phyloP scores from a whole-genome alignment of 2,329 filamentous ascomycete species.

The Apiospora hydei region DNA sequence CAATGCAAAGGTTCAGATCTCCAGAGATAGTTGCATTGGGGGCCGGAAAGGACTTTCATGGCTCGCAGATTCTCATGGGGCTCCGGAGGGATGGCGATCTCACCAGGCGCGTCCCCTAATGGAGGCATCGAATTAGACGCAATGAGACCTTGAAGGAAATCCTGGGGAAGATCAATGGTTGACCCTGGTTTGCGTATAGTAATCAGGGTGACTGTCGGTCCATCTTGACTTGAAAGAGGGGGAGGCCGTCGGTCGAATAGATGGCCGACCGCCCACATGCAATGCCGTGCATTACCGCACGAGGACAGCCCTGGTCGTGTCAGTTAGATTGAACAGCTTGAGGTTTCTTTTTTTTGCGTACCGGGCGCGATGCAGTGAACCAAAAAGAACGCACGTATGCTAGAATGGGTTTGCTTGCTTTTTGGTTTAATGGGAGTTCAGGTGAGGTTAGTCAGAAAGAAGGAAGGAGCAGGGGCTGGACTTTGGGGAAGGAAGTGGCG shows the following conservation, averaged over 20 bases:
- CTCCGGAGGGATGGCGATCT: slow-evolving; percentile 5
- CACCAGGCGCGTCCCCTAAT: neutral
- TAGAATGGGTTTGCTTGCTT: neutral
- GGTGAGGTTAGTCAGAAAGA: neutral
- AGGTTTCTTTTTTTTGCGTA: neutral
- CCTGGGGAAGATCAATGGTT: slow-evolving; percentile 9
- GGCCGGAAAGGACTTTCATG: neutral
- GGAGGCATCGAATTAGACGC: neutral
- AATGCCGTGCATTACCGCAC: slow-evolving; percentile 5
- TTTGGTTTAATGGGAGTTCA: neutral
- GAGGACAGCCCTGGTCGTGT: neutral
- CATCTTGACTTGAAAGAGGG: neutral
- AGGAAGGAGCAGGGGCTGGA: neutral
- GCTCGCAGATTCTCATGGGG: slow-evolving; percentile 2
- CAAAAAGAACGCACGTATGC: neutral
- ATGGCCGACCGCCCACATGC: neutral
- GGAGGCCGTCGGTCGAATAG: neutral
- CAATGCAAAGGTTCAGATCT: neutral
- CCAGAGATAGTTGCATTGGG: slow-evolving; percentile 4
- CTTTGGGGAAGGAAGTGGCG: neutral
- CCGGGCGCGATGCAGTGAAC: neutral
- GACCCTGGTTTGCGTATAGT: neutral
- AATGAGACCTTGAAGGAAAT: slow-evolving; percentile 3
- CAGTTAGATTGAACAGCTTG: neutral
- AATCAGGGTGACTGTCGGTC: neutral